Percentiles rank a stretch among this genome's conserved stretches.
These are phyloP conservation scores for Candida chauliodis DNA, from an alignment of 805 yeast genomes.

Conservation along the genomic window DNA sequence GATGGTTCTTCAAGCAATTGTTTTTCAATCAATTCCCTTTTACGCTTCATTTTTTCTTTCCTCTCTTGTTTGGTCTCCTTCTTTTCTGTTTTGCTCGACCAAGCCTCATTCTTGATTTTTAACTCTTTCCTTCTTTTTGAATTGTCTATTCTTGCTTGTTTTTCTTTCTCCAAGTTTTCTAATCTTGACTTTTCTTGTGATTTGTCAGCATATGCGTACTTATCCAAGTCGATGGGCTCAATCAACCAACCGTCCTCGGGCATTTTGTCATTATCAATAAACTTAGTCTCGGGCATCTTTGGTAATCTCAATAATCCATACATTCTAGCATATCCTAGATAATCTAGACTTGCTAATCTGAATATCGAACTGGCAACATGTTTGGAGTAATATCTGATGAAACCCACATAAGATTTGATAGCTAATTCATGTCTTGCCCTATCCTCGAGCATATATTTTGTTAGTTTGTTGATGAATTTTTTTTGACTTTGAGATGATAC, in stretches of 20 bases:
- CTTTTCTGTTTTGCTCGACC: slow-evolving; percentile 70
- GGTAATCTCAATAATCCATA: slow-evolving; percentile 85
- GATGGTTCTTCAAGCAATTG: slow-evolving; percentile 42
- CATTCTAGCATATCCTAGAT: slow-evolving; percentile 64
- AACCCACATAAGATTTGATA: slow-evolving; percentile 76
- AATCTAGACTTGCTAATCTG: slow-evolving; percentile 67
- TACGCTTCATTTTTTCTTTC: slow-evolving; percentile 63
- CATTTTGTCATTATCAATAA: slow-evolving; percentile 43
- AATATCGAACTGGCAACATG: slow-evolving; percentile 89
- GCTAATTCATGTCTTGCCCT: slow-evolving; percentile 81
- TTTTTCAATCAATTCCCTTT: slow-evolving; percentile 65
- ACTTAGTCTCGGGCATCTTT: slow-evolving; percentile 84
- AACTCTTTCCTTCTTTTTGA: slow-evolving; percentile 42
- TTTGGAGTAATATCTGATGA: slow-evolving; percentile 76
- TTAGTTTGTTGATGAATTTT: slow-evolving; percentile 20
- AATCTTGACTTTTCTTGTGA: slow-evolving; percentile 61
- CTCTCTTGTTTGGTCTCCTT: slow-evolving; percentile 62
- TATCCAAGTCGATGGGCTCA: slow-evolving; percentile 59
- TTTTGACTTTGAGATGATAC: slow-evolving; percentile 20
- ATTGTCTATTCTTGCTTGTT: slow-evolving; percentile 31
- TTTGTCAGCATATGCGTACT: slow-evolving; percentile 59
- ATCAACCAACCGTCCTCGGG: slow-evolving; percentile 79
- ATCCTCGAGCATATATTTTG: slow-evolving; percentile 64
- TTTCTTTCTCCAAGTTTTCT: slow-evolving; percentile 51
- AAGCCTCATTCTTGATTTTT: slow-evolving; percentile 58